Base-by-base conservation (phyloP, 345 rosid genomes). In the Clausena lansium region DNA sequence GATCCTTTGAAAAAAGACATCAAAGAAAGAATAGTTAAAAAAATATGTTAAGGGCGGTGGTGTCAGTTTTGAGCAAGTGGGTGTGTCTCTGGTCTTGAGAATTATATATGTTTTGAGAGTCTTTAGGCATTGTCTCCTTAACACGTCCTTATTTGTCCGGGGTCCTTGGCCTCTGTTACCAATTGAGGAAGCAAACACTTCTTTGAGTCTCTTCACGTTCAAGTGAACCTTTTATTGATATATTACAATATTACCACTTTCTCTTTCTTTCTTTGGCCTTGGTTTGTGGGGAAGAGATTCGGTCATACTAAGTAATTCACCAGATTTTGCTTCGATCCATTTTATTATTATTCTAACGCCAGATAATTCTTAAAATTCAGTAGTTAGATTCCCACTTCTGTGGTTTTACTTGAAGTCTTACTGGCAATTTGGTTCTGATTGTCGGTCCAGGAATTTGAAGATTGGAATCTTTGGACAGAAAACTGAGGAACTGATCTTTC, bases 51-150 rank as follows among this genome's bases (percentile, higher is more conserved):
- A 66, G 76, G 50, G 83, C 61, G 80, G 86, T 84, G 82, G 92
- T 89, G 97, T 89, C 90, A 88, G 90, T 85, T 69, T 84, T 83
- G 83, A 81, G 91, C 88, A 83, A 85, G 89, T 89, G 92, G 90
- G 92, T 66, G 81, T 88, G 88, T 89, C 80, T 83, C 57, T 83
- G 73, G 60, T 70, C 71, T 63, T 79, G 76, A 64, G 67, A 77
- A 62, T 80, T 78, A 82, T 85, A 62, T 68, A 76, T 61, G 83
- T 85, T 76, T 58, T 81, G 76, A 80, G 85, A 81, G 83, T 63
- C 64, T 85, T 82, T 83, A 73, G 75, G 76, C 81, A 73, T 68
- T 78, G 81, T 88, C 78, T 83, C 89, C 82, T 75, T 86, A 35
- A 73, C 77, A 76, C 85, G 82, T 82, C 62, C 73, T 59, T 80